phyloP scores from a whole-genome alignment of 129 eudicot species.

The Centaurea solstitialis region DNA sequence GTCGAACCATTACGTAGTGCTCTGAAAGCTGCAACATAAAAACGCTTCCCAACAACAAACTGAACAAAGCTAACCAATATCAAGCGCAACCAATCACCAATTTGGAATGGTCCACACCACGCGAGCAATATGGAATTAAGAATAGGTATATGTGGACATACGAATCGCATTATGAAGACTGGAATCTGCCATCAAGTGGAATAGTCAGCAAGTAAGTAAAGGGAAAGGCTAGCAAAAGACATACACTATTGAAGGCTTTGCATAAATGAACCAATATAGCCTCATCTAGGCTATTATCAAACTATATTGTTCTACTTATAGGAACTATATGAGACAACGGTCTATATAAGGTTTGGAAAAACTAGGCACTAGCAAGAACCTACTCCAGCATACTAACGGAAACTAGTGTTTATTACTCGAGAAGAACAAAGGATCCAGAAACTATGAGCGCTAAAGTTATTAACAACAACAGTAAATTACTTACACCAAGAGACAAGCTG shows the following conservation, averaged over 20 bases:
- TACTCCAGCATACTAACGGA: background rate
- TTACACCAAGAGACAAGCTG: slow-evolving; percentile 77
- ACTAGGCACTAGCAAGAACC: background rate
- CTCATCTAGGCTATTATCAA: slow-evolving; percentile 10
- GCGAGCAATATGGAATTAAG: slow-evolving; percentile 57
- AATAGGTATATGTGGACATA: slow-evolving; percentile 77
- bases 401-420: background rate
- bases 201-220: slow-evolving; percentile 16
- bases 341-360: background rate
- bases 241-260: background rate
- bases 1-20: slow-evolving; percentile 86
- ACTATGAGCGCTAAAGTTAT: background rate
- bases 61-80: slow-evolving; percentile 69
- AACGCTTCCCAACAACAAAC: slow-evolving; percentile 89
- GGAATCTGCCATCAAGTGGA: slow-evolving; percentile 64
- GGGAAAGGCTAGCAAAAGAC: background rate
- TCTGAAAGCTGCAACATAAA: slow-evolving; percentile 90
- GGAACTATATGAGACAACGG: background rate
- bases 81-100: slow-evolving; percentile 92
- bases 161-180: slow-evolving; percentile 59
- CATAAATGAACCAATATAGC: slow-evolving; percentile 20
- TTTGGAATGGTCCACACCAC: slow-evolving; percentile 72
- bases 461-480: slow-evolving; percentile 24
- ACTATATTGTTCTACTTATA: background rate
- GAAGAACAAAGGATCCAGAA: background rate